Evolutionary conservation across 371 early-diverging fungal genomes (phyloP).

Genomic region (Dichotomocladium elegans): DNA sequence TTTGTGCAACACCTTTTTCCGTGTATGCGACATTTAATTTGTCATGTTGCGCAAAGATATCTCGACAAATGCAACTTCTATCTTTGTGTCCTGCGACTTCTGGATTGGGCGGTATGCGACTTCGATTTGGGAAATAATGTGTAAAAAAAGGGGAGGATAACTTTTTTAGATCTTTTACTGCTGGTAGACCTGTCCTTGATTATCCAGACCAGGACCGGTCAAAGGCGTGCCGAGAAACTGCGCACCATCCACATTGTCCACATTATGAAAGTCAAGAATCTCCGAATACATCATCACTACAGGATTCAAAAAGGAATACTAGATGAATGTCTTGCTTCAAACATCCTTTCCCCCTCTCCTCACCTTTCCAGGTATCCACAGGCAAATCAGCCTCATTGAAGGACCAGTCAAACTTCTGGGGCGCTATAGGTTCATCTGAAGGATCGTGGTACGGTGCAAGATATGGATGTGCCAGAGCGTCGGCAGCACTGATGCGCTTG

Average conservation of each 20-base stretch:
- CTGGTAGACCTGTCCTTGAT: slow-evolving; percentile 25
- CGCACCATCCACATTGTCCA: slow-evolving; percentile 38
- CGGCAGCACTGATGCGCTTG: slow-evolving; percentile 84
- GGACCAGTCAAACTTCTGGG: slow-evolving; percentile 89
- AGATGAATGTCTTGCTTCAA: neutral
- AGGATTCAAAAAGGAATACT: neutral
- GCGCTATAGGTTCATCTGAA: slow-evolving; percentile 87
- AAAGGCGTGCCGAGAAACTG: slow-evolving; percentile 45
- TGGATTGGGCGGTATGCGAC: too few species aligned
- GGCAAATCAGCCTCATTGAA: slow-evolving; percentile 90
- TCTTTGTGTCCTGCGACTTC: too few species aligned
- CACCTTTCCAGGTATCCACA: slow-evolving; percentile 84
- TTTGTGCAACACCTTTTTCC: too few species aligned
- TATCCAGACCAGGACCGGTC: slow-evolving; percentile 32
- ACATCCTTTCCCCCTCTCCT: slow-evolving; percentile 15
- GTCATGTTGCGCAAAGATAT: too few species aligned
- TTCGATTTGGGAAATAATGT: too few species aligned
- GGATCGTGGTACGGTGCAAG: slow-evolving; percentile 93
- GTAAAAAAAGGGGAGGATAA: too few species aligned
- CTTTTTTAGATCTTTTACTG: slow-evolving; percentile 20
- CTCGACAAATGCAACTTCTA: too few species aligned
- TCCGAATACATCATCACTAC: slow-evolving; percentile 69
- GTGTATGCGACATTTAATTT: too few species aligned
- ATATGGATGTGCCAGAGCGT: slow-evolving; percentile 82
- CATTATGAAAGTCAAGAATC: slow-evolving; percentile 67